Evolutionary conservation across 2,329 filamentous ascomycete genomes (phyloP).

Genomic region (Lachnellula subtilissima): DNA sequence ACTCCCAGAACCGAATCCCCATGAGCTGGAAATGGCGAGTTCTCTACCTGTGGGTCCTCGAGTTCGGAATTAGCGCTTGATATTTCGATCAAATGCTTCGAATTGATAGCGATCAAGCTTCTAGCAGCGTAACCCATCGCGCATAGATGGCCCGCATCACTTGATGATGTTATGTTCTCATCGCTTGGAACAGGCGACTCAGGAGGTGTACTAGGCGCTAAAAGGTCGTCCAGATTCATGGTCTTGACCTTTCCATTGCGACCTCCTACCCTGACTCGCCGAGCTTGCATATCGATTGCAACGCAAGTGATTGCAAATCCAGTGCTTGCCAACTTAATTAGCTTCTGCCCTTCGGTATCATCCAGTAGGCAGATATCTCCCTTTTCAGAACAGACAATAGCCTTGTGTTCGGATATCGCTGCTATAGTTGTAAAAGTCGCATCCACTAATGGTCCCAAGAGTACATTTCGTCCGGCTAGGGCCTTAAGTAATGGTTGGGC

Average conservation of each 20-base stretch:
- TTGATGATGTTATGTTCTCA: conserved; percentile 8
- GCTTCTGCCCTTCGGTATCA: conserved; percentile 62
- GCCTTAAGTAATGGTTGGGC: conserved; percentile 55
- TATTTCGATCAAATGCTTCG: conserved; percentile 69
- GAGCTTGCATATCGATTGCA: conserved; percentile 32
- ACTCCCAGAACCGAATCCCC: conserved; percentile 70
- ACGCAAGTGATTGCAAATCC: conserved; percentile 52
- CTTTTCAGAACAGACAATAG: conserved; percentile 79
- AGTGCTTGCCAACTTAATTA: conserved; percentile 61
- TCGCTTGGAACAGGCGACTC: conserved; percentile 25
- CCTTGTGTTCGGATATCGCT: conserved; percentile 65
- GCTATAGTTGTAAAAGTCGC: conserved; percentile 77
- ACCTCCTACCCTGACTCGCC: conserved; percentile 35
- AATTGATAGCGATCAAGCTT: conserved; percentile 71
- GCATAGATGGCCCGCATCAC: conserved; percentile 42
- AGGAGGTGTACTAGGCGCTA: conserved; percentile 28
- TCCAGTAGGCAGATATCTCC: conserved; percentile 91
- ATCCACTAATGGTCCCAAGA: conserved; percentile 77
- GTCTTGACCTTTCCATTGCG: conserved; percentile 40
- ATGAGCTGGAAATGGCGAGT: conserved; percentile 54
- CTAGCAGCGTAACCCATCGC: conserved; percentile 65
- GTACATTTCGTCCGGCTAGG: conserved; percentile 77
- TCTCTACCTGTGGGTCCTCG: conserved; percentile 35
- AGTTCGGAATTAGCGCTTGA: conserved; percentile 27
- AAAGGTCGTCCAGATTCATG: conserved; percentile 43